Evolutionary conservation across 331 rosid species (phyloP).

Genomic region (Ulmus americana): DNA sequence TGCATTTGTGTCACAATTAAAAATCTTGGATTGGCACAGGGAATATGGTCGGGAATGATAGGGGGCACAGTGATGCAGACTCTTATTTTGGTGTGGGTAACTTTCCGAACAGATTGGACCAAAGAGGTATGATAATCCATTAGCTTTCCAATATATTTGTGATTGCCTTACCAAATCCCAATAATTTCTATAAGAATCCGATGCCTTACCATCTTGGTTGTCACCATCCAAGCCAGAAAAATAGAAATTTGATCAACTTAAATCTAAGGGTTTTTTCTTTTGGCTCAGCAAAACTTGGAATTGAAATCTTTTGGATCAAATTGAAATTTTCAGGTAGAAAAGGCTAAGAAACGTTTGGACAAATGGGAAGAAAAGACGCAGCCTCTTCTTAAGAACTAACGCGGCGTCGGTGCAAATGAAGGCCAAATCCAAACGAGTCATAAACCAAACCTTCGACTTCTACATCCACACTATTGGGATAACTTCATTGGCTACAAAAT

Average conservation of each 20-base stretch:
- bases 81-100: constrained; percentile 48
- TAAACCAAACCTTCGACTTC: too few relatives aligned
- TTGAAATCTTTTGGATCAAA: background rate
- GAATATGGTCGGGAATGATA: constrained; percentile 84
- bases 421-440: too few relatives aligned
- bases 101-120: constrained; percentile 60
- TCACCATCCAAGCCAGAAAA: too few relatives aligned
- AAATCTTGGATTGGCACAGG: constrained; percentile 22
- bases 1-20: too few relatives aligned
- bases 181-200: too few relatives aligned
- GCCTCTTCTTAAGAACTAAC: background rate
- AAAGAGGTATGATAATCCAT: constrained; percentile 37
- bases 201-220: too few relatives aligned
- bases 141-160: background rate
- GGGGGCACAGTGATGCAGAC: constrained; percentile 69
- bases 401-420: background rate
- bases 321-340: constrained; percentile 43
- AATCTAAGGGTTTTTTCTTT: too few relatives aligned
- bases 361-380: constrained; percentile 41
- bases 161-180: too few relatives aligned
- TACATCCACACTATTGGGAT: too few relatives aligned
- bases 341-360: constrained; percentile 36
- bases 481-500: too few relatives aligned
- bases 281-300: too few relatives aligned
- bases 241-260: too few relatives aligned